A percentile compares a stretch with the other conserved stretches of the same genome.
Evolutionary conservation across 202 grass and related monocot genomes (phyloP).

Genomic region (Panicum virgatum): DNA sequence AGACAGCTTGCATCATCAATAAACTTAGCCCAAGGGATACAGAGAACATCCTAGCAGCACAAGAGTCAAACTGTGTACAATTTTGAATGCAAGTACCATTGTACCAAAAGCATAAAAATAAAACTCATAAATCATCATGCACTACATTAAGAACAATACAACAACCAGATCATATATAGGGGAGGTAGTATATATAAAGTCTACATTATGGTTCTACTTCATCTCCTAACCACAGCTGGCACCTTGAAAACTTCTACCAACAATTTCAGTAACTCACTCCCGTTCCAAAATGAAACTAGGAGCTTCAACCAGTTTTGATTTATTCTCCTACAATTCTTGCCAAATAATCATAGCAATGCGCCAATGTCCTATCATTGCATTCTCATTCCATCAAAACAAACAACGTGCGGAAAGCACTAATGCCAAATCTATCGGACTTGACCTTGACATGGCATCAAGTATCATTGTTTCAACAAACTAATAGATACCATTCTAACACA

Average conservation of each 20-base stretch:
- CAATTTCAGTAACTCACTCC: not conserved
- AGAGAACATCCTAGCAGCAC: not conserved
- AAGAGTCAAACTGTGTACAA: not conserved
- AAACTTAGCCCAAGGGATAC: not conserved
- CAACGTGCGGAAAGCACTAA: not conserved
- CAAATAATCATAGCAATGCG: no score
- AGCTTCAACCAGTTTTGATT: no score
- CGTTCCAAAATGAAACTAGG: not conserved
- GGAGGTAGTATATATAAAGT: no score
- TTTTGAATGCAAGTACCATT: not conserved
- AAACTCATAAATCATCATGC: not conserved
- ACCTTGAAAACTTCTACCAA: not conserved
- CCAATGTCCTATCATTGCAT: no score
- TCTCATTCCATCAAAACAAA: slow-evolving; percentile 15
- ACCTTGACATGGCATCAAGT: slow-evolving; percentile 3
- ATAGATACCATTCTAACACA: no score
- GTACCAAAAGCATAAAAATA: slow-evolving; percentile 25
- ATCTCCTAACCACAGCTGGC: slow-evolving; percentile 3
- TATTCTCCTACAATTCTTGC: no score
- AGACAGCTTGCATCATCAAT: not conserved
- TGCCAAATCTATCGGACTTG: not conserved
- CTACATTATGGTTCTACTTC: not conserved
- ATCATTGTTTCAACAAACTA: not conserved
- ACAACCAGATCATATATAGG: not conserved
- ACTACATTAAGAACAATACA: slow-evolving; percentile 1